A percentile compares a stretch with the other conserved stretches of the same genome.
phyloP scores from a whole-genome alignment of 805 yeast species.

The Yarrowia sp. region DNA sequence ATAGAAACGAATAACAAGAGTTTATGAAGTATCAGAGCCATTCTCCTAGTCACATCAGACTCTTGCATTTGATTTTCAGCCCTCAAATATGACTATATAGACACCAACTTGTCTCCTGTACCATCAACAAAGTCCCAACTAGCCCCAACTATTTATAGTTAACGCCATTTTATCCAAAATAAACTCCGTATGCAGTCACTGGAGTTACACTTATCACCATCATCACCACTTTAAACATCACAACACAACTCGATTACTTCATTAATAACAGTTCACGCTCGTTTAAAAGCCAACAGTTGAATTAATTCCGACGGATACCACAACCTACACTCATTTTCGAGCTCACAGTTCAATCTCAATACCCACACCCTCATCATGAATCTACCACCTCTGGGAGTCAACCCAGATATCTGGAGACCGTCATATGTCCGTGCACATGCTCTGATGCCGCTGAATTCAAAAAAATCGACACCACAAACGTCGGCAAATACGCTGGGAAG shows the following conservation, averaged over 20 bases:
- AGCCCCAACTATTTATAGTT: neutral
- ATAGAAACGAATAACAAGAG: too few species aligned
- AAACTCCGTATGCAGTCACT: neutral
- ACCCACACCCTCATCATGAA: conserved; percentile 1
- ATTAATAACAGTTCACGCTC: neutral
- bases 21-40: too few species aligned
- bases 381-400: conserved; percentile 22
- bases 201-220: conserved; percentile 8
- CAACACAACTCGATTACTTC: neutral
- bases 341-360: neutral
- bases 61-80: too few species aligned
- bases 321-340: neutral
- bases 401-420: conserved; percentile 32
- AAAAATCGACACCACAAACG: conserved; percentile 5
- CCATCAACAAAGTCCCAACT: neutral
- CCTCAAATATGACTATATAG: too few species aligned
- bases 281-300: neutral
- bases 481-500: conserved; percentile 4
- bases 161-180: neutral
- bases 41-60: too few species aligned
- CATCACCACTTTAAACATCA: neutral
- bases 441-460: conserved; percentile 22
- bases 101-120: too few species aligned
- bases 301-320: too few species aligned
- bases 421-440: conserved; percentile 23